Evolutionary conservation across 2,329 filamentous ascomycete species (phyloP).

Genomic region (Paracorniculantispora psalliotae): DNA sequence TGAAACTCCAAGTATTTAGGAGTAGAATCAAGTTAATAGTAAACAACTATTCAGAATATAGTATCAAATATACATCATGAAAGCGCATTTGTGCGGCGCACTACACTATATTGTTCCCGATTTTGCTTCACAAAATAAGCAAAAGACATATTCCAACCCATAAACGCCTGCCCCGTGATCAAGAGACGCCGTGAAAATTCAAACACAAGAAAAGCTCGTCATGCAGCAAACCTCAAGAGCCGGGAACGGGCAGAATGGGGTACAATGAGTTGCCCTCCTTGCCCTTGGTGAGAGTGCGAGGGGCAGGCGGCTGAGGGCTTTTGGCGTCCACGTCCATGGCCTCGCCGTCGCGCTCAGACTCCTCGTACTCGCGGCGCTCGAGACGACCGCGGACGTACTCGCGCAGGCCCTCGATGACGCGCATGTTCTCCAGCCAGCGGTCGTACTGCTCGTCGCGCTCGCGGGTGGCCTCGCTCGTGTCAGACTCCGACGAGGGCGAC

Average conservation of each 20-base stretch:
- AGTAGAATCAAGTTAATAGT: background rate
- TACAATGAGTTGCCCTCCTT: conserved; percentile 33
- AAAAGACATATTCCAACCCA: background rate
- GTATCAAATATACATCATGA: conserved; percentile 7
- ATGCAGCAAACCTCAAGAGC: conserved; percentile 21
- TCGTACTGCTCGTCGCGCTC: conserved; percentile 60
- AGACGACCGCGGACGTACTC: conserved; percentile 54
- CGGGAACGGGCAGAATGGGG: conserved; percentile 36
- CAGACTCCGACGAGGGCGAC: conserved; percentile 50
- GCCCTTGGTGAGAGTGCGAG: conserved; percentile 16
- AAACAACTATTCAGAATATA: no score
- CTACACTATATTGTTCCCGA: background rate
- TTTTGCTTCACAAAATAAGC: background rate
- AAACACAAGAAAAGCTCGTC: conserved; percentile 6
- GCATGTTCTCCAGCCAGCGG: conserved; percentile 61
- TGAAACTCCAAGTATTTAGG: no score
- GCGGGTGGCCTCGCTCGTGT: conserved; percentile 45
- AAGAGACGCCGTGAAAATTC: background rate
- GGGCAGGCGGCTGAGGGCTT: conserved; percentile 24
- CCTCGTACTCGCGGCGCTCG: conserved; percentile 50
- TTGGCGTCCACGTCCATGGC: conserved; percentile 34
- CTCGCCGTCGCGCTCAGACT: conserved; percentile 20
- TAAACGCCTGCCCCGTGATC: background rate
- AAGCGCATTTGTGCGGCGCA: background rate
- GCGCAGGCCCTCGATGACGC: conserved; percentile 57